Evolutionary conservation across 2,329 filamentous ascomycete species (phyloP), one percentile per base, ranked within the genome.

Genomic region (Exophiala aquamarina): DNA sequence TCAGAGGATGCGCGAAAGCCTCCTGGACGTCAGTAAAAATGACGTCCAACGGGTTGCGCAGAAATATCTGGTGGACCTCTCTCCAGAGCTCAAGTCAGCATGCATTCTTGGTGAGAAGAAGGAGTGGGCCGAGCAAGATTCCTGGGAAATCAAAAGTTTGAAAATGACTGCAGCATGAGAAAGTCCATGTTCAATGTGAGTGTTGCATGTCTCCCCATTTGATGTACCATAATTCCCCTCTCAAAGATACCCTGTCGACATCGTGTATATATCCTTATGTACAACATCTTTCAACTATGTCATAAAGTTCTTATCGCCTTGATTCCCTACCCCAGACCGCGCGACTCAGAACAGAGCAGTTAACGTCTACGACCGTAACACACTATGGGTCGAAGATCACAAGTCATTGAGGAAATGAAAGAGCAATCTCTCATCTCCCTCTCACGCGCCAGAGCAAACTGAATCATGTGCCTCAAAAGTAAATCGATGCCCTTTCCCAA

Each of bases 21-120:
- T 98, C 47, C 77, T 98, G 3, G 92, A 96, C 65, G 91, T 96
- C 31, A 88, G 80, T 2, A 83, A 82, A 52, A 81, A 86, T 55
- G 84, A 95, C 59, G 87, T 98, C 8, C 83, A 84, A 52, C 77
- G 84, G 33, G 91, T 84, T 10, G 93, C 93, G 1, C 84, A 95
- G 60, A 80, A 82, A 59, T 95, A 90, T 65, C 74, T 95, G 11
- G 84, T 94, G 20, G 80, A 89, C 36, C 76, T 75, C 4, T 70
- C 86, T 7, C 75, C 76, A 15, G 79, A 77, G 45, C 71, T 76
- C 29, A 69, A 82, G 52, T 83, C 83, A 48, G 81, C 82, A 43
- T 73, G 85, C 17, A 85, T 97, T 53, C 74, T 98, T 3, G 92
- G 92, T 29, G 85, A 92, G 72, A 87, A 84, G 71, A 88, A 87